phyloP scores from a whole-genome alignment of 768 basidiomycete species.

The Mycena olivaceomarginata region DNA sequence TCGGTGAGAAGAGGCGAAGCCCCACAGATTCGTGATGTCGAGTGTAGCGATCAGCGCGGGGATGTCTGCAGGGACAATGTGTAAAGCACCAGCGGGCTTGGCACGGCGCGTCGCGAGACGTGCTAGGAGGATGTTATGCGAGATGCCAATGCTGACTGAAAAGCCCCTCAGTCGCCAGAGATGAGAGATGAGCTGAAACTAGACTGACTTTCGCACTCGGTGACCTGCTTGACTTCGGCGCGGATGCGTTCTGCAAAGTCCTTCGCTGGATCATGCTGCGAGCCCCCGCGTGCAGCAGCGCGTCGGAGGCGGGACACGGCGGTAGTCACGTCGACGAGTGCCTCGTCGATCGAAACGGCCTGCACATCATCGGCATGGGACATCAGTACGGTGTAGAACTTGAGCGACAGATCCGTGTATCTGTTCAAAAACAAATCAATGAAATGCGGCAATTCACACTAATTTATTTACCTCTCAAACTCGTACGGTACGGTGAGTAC shows the following conservation, averaged over 20 bases:
- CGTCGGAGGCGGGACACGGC: conserved; percentile 66
- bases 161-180: neutral
- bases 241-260: conserved; percentile 90
- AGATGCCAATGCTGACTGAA: conserved; percentile 94
- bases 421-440: conserved; percentile 60
- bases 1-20: conserved; percentile 86
- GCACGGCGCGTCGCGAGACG: conserved; percentile 93
- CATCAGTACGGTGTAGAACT: conserved; percentile 96
- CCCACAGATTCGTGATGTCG: conserved; percentile 88
- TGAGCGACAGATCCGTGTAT: conserved; percentile 88
- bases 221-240: conserved; percentile 83
- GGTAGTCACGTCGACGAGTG: conserved; percentile 90
- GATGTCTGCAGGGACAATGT: conserved; percentile 76
- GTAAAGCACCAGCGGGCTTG: conserved; percentile 93
- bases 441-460: neutral
- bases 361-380: conserved; percentile 92
- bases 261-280: conserved; percentile 76
- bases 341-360: conserved; percentile 98
- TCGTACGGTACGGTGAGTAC: conserved; percentile 93
- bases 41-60: conserved; percentile 77
- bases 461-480: conserved; percentile 79
- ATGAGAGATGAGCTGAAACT: neutral
- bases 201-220: conserved; percentile 87
- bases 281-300: conserved; percentile 50
- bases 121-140: conserved; percentile 94